A percentile compares a stretch with the other conserved stretches of the same genome.
Conservation (phyloP, 2,329 filamentous ascomycete species). For the Arthrinium puccinioides region DNA sequence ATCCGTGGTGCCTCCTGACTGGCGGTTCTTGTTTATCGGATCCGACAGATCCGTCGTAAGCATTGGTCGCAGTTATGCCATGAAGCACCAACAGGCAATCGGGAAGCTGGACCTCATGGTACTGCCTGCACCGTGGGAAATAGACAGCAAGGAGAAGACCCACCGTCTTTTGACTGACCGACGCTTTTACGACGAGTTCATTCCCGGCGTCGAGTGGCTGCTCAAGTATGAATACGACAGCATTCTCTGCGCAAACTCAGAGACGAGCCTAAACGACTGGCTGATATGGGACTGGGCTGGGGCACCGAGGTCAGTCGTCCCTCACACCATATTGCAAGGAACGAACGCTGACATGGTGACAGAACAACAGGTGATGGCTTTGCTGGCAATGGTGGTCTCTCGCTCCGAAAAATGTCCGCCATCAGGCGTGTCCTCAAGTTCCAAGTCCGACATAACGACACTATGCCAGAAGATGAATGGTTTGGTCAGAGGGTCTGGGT, state of each 20-base stretch:
- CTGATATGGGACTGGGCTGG: conserved; percentile 48
- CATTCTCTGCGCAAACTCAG: conserved; percentile 47
- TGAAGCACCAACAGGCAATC: conserved; percentile 39
- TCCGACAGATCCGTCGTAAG: conserved; percentile 38
- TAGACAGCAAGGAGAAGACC: conserved; percentile 39
- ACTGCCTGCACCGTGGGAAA: conserved; percentile 39
- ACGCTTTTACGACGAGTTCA: conserved; percentile 44
- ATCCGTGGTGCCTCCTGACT: conserved; percentile 44
- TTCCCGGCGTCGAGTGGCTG: conserved; percentile 45
- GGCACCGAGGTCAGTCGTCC: conserved; percentile 35
- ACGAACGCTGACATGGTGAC: not conserved
- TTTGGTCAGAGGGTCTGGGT: conserved; percentile 40
- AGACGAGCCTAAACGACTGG: conserved; percentile 44
- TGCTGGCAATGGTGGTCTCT: conserved; percentile 46
- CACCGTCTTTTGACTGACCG: conserved; percentile 40
- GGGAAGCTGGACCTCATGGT: conserved; percentile 45
- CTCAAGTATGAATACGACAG: conserved; percentile 49
- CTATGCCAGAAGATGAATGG: conserved; percentile 48
- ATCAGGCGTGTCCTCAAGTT: conserved; percentile 40
- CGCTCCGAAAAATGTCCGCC: conserved; percentile 43
- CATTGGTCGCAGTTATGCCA: conserved; percentile 36
- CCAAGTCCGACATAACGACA: conserved; percentile 42
- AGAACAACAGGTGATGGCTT: conserved; percentile 35
- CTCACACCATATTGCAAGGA: not conserved
- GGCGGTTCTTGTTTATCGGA: conserved; percentile 47